Base-by-base conservation (phyloP, 2,329 filamentous ascomycete genomes). In the Colletotrichum somersetense region DNA sequence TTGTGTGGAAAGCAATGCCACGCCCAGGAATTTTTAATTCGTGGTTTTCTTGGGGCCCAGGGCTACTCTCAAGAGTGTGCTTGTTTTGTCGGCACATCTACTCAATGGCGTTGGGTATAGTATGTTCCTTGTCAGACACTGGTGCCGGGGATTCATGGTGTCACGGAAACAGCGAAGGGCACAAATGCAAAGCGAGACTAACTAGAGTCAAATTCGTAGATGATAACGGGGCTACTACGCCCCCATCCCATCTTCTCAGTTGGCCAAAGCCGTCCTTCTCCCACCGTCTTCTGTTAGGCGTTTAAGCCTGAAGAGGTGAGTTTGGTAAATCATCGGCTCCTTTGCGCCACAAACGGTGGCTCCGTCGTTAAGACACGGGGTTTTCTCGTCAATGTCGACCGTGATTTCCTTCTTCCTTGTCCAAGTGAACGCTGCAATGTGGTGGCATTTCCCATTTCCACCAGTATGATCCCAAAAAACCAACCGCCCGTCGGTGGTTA, bases 301-400 rank as follows among this genome's bases (percentile, higher is more conserved):
- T 61, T 52, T 59, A 62, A 64, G 33, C 55, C 66, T 33, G 23
- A 40, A 63, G 59, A 61, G 55, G 46, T 65, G 61, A 53, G 20
- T 52, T 72, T 69, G 61, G 33, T 64, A 44, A 56, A 70, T 65
- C 66, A 59, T 56, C 38, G 23, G 33, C 42, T 44, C 65, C 61
- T 48, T 50, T 44, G 33, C 66, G 70, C 66, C 66, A 50, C 38
- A 35, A n/a, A 55, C 59, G 55, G 40, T 61, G 33, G 50, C 20
- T 65, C 42, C 66, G 55, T 65, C 70, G 55, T 61, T 46, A 50
- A 38, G 30, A 46, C 57, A 46, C 66, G 57, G 65, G 23, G 58
- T 62, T 57, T 73, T 67, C 26, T 67, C 71, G 67, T 67, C 67
- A 66, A 62, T 57, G 20, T 73, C 58, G 67, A 73, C 67, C 62